Evolutionary conservation across 1,284 basidiomycete genomes (phyloP).

Genomic region (Stygiomarasmius scandens): DNA sequence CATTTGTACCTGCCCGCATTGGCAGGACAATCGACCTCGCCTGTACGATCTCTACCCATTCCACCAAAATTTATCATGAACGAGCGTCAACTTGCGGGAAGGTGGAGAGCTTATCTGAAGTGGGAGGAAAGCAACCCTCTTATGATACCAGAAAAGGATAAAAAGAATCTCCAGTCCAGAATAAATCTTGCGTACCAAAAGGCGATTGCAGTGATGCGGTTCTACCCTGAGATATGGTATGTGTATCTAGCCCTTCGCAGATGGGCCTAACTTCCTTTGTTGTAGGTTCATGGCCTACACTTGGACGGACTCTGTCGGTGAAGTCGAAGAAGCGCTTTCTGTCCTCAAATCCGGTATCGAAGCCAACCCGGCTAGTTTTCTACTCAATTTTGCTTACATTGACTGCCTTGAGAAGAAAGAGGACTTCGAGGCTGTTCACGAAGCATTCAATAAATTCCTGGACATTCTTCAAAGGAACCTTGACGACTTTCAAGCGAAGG

Average conservation of each 20-base stretch:
- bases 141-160: slow-evolving; percentile 87
- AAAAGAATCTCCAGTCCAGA: slow-evolving; percentile 64
- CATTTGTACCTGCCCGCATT: slow-evolving; percentile 50
- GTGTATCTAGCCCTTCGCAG: slow-evolving; percentile 20
- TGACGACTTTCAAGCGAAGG: slow-evolving; percentile 49
- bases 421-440: slow-evolving; percentile 67
- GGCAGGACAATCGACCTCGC: slow-evolving; percentile 33
- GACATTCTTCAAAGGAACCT: slow-evolving; percentile 60
- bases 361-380: slow-evolving; percentile 87
- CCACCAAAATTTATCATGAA: slow-evolving; percentile 72
- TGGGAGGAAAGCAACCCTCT: slow-evolving; percentile 97
- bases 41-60: slow-evolving; percentile 66
- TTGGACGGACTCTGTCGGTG: slow-evolving; percentile 77
- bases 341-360: slow-evolving; percentile 85
- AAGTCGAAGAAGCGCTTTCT: slow-evolving; percentile 78
- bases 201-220: slow-evolving; percentile 87
- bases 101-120: slow-evolving; percentile 91
- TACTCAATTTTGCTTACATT: slow-evolving; percentile 88
- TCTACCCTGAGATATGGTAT: slow-evolving; percentile 93
- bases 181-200: slow-evolving; percentile 87
- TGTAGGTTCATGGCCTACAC: slow-evolving; percentile 87
- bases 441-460: slow-evolving; percentile 73
- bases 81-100: slow-evolving; percentile 76
- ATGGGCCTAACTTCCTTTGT: neutral
- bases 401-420: slow-evolving; percentile 79